These are phyloP conservation scores for Metarhizium rileyi DNA, from an alignment of 2,329 filamentous ascomycete species.

Conservation along the genomic window DNA sequence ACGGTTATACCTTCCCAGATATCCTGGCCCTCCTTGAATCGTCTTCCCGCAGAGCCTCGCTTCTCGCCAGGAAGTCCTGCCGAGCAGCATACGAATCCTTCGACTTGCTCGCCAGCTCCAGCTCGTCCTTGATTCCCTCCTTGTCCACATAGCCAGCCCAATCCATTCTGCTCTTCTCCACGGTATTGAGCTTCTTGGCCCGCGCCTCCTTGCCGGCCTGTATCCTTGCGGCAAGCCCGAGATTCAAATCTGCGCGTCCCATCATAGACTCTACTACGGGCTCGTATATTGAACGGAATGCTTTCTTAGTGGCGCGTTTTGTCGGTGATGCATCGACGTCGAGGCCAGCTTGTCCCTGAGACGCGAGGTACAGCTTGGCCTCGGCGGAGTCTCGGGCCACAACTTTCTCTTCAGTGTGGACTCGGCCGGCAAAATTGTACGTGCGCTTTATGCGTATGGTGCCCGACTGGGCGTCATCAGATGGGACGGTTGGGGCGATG, in stretches of 20 bases:
- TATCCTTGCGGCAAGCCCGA: constrained; percentile 41
- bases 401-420: constrained; percentile 62
- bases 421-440: constrained; percentile 66
- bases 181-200: constrained; percentile 58
- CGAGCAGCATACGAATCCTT: constrained; percentile 54
- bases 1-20: constrained; percentile 25
- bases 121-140: constrained; percentile 60
- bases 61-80: constrained; percentile 56
- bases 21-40: constrained; percentile 47
- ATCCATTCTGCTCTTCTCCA: constrained; percentile 64
- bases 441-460: constrained; percentile 59
- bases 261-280: constrained; percentile 36
- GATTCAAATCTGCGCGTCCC: constrained; percentile 46
- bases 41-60: constrained; percentile 52
- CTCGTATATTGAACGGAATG: constrained; percentile 54
- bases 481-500: neutral
- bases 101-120: constrained; percentile 53
- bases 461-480: constrained; percentile 7
- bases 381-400: constrained; percentile 57
- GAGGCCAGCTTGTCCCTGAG: constrained; percentile 27
- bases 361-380: constrained; percentile 52
- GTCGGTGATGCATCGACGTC: constrained; percentile 20
- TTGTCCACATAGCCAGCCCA: constrained; percentile 65
- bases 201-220: constrained; percentile 38
- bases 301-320: constrained; percentile 40